Conservation (phyloP, 164 flowering plant genomes). For the Saururus chinensis region DNA sequence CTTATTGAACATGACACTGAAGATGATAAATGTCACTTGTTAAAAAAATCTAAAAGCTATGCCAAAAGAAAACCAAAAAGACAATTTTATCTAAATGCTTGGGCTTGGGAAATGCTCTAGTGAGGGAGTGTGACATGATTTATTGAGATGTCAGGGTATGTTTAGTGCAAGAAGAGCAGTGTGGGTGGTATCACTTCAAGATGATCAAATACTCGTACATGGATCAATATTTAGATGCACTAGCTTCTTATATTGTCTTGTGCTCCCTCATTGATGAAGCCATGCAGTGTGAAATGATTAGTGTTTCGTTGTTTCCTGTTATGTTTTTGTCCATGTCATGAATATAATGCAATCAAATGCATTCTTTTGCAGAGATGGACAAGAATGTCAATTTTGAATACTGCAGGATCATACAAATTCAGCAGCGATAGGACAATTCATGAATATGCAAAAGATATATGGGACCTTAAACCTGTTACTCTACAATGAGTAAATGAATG, state of each 20-base stretch:
- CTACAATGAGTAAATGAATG: conserved; percentile 21
- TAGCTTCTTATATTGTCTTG: not conserved
- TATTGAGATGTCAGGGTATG: too few species aligned
- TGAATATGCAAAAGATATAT: conserved; percentile 76
- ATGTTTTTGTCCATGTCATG: not conserved
- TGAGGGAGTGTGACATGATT: too few species aligned
- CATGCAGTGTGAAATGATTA: not conserved
- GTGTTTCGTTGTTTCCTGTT: not conserved
- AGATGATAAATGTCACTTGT: too few species aligned
- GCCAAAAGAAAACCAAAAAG: too few species aligned
- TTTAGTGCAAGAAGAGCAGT: too few species aligned
- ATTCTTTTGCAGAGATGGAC: conserved; percentile 55
- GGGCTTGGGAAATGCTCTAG: too few species aligned
- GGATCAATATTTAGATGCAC: not conserved
- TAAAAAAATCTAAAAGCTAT: too few species aligned
- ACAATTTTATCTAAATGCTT: too few species aligned
- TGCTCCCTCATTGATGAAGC: not conserved
- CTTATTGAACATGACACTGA: too few species aligned
- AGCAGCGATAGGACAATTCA: conserved; percentile 92
- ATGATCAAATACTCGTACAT: too few species aligned
- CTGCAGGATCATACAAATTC: conserved; percentile 89
- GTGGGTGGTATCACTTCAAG: too few species aligned
- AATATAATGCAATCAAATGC: not conserved
- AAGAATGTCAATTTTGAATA: conserved; percentile 78
- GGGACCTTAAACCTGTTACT: conserved; percentile 63